Evolutionary conservation across 2,329 filamentous ascomycete genomes (phyloP).

Genomic region (Aspergillus tamarii): DNA sequence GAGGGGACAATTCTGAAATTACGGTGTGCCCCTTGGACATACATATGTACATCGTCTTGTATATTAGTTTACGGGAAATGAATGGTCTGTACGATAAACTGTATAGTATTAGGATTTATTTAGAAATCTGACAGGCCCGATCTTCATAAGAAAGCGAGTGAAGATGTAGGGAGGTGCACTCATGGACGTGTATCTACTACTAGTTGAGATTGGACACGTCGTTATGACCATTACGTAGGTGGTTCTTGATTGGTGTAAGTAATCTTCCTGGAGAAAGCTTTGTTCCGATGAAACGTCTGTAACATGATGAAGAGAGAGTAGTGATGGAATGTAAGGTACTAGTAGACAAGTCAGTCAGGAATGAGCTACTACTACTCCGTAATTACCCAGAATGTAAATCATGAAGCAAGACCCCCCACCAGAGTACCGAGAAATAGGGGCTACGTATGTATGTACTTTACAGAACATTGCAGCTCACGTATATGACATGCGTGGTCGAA

Average conservation of each 20-base stretch:
- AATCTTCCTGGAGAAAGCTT: not conserved
- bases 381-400: not conserved
- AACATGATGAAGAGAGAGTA: not conserved
- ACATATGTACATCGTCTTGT: constrained; percentile 1
- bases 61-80: constrained; percentile 3
- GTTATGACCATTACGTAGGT: not conserved
- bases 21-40: not conserved
- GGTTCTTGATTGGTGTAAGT: constrained; percentile 3
- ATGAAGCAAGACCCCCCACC: not conserved
- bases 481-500: constrained; percentile 6
- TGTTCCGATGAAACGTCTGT: not conserved
- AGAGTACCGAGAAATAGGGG: not conserved
- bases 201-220: constrained; percentile 6
- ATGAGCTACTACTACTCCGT: not conserved
- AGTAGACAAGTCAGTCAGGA: not conserved
- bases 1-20: not conserved
- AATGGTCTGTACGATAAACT: not conserved
- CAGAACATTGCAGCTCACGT: not conserved
- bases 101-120: not conserved
- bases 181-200: not conserved
- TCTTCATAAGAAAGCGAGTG: not conserved
- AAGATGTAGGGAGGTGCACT: not conserved
- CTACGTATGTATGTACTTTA: not conserved
- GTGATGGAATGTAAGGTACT: not conserved
- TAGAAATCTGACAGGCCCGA: not conserved